phyloP scores from a whole-genome alignment of 768 basidiomycete genomes.

The Rhizopogon salebrosus region DNA sequence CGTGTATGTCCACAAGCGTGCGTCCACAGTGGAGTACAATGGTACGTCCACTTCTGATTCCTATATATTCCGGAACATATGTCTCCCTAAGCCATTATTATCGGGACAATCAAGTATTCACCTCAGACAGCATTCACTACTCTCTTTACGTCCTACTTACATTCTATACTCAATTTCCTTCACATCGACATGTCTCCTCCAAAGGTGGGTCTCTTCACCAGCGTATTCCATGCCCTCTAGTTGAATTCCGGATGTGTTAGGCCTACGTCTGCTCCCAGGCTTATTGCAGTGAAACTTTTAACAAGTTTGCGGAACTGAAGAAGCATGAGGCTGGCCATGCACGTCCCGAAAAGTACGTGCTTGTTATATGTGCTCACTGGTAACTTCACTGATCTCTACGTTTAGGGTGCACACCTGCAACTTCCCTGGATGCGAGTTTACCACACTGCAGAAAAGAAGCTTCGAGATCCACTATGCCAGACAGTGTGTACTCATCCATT shows the following conservation, averaged over 20 bases:
- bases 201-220: background rate
- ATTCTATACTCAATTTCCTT: background rate
- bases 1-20: background rate
- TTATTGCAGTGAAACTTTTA: constrained; percentile 11
- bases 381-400: background rate
- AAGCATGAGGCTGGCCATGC: constrained; percentile 18
- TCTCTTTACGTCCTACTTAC: background rate
- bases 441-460: constrained; percentile 16
- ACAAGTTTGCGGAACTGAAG: constrained; percentile 13
- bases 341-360: constrained; percentile 6
- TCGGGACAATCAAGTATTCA: background rate
- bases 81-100: background rate
- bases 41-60: background rate
- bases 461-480: constrained; percentile 13
- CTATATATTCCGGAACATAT: background rate
- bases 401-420: constrained; percentile 17
- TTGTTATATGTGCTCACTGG: background rate
- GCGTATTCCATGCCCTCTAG: background rate
- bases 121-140: background rate
- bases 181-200: background rate
- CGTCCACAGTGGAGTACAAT: background rate
- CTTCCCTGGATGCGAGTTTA: constrained; percentile 9
- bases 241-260: constrained; percentile 3
- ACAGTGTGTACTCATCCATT: constrained; percentile 11
- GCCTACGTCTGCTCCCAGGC: constrained; percentile 8